These are phyloP conservation scores for Podospora sp. DNA, from an alignment of 495 filamentous ascomycete genomes.

Conservation along the genomic window DNA sequence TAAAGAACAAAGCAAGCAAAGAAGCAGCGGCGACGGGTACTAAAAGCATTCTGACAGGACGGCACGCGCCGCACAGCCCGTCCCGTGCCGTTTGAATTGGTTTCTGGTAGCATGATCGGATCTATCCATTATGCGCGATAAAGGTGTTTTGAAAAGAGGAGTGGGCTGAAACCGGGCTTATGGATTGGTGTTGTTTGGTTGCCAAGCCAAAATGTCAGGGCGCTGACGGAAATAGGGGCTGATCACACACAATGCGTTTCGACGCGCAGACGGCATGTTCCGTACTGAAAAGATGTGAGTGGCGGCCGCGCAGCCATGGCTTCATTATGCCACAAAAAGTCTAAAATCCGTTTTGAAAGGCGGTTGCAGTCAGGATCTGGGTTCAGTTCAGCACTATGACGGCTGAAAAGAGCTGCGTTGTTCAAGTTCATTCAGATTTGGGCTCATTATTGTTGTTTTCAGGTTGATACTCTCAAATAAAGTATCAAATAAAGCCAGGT, in stretches of 20 bases:
- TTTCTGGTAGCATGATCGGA: neutral
- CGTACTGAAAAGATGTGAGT: too few species aligned
- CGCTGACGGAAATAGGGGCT: conserved; percentile 1
- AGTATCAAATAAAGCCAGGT: too few species aligned
- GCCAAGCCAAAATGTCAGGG: conserved; percentile 3
- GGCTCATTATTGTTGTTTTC: too few species aligned
- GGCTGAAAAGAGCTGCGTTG: too few species aligned
- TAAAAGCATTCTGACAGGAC: neutral
- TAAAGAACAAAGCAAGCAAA: neutral
- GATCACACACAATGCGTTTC: conserved; percentile 11
- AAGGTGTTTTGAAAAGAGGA: neutral
- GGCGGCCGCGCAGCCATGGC: too few species aligned
- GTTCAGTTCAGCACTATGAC: too few species aligned
- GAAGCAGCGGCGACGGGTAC: neutral
- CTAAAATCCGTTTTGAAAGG: too few species aligned
- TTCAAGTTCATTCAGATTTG: too few species aligned
- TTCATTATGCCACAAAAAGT: too few species aligned
- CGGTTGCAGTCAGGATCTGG: too few species aligned
- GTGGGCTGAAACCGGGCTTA: conserved; percentile 9
- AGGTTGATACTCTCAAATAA: too few species aligned
- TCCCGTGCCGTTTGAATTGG: neutral
- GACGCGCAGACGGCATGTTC: neutral
- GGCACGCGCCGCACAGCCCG: neutral
- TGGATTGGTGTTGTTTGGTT: conserved; percentile 1
- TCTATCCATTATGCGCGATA: conserved; percentile 4